Evolutionary conservation across 164 flowering plant genomes (phyloP).

Genomic region (Paratinospora sagittata): DNA sequence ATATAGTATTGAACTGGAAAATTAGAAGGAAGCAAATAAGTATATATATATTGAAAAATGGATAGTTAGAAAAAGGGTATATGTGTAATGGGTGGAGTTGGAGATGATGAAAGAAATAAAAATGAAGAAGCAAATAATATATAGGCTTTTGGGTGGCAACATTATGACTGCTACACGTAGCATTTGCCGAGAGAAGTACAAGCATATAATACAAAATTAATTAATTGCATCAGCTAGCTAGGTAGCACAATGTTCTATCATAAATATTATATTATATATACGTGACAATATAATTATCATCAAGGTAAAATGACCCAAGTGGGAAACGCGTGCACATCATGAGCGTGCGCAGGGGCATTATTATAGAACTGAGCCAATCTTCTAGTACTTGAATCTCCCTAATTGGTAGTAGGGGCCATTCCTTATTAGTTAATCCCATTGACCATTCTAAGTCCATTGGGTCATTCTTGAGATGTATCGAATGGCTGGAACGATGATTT

Average conservation of each 20-base stretch:
- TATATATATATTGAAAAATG: too few relatives aligned
- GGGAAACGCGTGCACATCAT: neutral
- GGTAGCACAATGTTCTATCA: too few relatives aligned
- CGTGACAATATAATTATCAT: neutral
- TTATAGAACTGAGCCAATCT: too few relatives aligned
- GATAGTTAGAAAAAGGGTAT: neutral
- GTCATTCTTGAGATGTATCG: too few relatives aligned
- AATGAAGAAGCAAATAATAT: neutral
- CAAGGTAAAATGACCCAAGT: neutral
- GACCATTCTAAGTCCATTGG: too few relatives aligned
- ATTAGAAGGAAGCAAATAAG: neutral
- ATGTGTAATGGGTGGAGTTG: neutral
- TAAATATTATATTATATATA: neutral
- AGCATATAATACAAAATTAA: neutral
- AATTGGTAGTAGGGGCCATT: too few relatives aligned
- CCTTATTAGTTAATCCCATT: too few relatives aligned
- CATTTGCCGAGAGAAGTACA: neutral
- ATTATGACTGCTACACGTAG: neutral
- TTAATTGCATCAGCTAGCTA: neutral
- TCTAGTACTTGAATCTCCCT: too few relatives aligned
- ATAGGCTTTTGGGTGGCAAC: neutral
- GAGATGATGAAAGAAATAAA: neutral
- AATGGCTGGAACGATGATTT: too few relatives aligned
- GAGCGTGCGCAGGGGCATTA: neutral
- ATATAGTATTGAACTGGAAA: neutral